These are phyloP conservation scores for Colletotrichum sp. DNA, from an alignment of 2,329 filamentous ascomycete genomes.

Conservation along the genomic window DNA sequence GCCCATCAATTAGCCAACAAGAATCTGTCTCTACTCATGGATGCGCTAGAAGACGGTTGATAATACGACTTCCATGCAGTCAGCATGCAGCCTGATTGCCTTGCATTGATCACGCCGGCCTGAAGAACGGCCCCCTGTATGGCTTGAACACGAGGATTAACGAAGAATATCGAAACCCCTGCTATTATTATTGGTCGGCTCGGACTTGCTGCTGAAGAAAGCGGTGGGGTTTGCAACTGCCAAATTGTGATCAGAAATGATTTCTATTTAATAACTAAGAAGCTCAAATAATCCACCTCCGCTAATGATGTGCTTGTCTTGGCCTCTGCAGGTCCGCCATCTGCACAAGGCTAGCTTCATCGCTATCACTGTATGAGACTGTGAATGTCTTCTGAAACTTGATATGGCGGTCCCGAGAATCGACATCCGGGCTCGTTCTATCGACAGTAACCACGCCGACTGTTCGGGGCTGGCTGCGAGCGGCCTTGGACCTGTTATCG, in stretches of 20 bases:
- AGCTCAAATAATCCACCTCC: not conserved
- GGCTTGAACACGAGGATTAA: not conserved
- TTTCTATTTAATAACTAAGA: not conserved
- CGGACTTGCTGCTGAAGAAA: not conserved
- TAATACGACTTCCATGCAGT: not conserved
- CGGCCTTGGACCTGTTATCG: not conserved
- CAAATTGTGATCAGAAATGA: not conserved
- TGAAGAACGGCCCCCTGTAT: not conserved
- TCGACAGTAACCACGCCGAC: slow-evolving; percentile 1
- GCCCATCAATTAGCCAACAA: not conserved
- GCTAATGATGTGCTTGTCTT: not conserved
- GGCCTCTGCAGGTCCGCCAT: slow-evolving; percentile 27
- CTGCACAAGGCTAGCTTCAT: slow-evolving; percentile 35
- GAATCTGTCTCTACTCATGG: not conserved
- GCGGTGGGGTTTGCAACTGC: not conserved
- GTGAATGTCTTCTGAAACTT: slow-evolving; percentile 37
- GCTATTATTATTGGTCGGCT: not conserved
- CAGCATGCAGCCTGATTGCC: not conserved
- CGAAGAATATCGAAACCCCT: not conserved
- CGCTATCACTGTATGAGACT: slow-evolving; percentile 34
- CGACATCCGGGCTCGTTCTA: not conserved
- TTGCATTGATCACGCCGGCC: not conserved
- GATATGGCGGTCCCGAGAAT: slow-evolving; percentile 24
- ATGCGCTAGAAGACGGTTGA: not conserved
- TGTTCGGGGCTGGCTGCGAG: not conserved